Conservation (phyloP, 257 asterid genomes). For the Cordia subcordata region DNA sequence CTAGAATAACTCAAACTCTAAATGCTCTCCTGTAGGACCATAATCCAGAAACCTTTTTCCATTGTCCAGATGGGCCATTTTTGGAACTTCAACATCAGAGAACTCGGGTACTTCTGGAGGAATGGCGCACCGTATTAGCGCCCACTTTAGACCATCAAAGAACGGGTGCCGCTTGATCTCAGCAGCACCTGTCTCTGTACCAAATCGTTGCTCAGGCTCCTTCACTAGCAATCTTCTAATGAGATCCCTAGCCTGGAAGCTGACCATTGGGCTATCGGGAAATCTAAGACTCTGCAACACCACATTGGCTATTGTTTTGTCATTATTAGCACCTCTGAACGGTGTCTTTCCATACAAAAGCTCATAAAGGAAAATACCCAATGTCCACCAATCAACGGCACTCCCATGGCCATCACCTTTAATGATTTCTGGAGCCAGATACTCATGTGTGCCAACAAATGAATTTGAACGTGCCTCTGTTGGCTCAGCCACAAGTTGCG, state of each 20-base stretch:
- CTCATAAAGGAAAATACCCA: conserved; percentile 80
- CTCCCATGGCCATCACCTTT: conserved; percentile 96
- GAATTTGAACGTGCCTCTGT: conserved; percentile 92
- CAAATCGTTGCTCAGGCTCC: conserved; percentile 75
- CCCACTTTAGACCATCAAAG: conserved; percentile 89
- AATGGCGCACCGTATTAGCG: conserved; percentile 67
- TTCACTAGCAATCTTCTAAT: conserved; percentile 67
- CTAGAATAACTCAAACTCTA: conserved; percentile 71
- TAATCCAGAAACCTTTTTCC: conserved; percentile 36
- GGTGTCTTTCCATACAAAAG: conserved; percentile 91
- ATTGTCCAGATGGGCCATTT: conserved; percentile 17
- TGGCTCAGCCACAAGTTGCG: conserved; percentile 89
- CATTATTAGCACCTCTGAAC: conserved; percentile 73
- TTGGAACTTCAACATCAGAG: conserved; percentile 28
- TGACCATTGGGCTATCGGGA: conserved; percentile 72
- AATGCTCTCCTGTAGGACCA: conserved; percentile 36
- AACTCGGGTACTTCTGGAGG: conserved; percentile 74
- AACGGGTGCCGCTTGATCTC: conserved; percentile 92
- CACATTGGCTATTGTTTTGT: conserved; percentile 78
- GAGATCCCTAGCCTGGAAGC: conserved; percentile 78
- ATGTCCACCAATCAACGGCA: conserved; percentile 97
- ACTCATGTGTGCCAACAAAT: conserved; percentile 92
- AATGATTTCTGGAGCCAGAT: conserved; percentile 90
- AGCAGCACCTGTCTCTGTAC: conserved; percentile 78
- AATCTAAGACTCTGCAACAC: conserved; percentile 62